Evolutionary conservation across 2,329 filamentous ascomycete genomes (phyloP).

Genomic region (Ophiostoma quercus): DNA sequence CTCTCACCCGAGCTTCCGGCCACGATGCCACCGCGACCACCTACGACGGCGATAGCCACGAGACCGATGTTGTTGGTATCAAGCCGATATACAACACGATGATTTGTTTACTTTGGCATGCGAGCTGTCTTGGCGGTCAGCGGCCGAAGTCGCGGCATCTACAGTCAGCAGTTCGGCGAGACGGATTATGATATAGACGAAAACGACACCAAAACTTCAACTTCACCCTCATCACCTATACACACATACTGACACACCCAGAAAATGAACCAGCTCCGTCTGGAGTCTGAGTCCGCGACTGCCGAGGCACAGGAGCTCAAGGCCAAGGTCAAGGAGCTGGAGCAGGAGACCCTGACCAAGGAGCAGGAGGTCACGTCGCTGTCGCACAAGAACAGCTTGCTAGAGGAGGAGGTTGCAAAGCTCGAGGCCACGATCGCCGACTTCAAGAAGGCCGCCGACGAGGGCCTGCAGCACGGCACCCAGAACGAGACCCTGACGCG

Average conservation of each 20-base stretch:
- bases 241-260: slow-evolving; percentile 37
- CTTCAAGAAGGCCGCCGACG: slow-evolving; percentile 78
- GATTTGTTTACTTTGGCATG: background rate
- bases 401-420: slow-evolving; percentile 90
- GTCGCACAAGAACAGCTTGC: slow-evolving; percentile 87
- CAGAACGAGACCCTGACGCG: slow-evolving; percentile 89
- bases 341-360: slow-evolving; percentile 93
- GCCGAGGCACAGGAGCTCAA: slow-evolving; percentile 83
- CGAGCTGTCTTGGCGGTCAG: slow-evolving; percentile 6
- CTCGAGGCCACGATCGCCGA: slow-evolving; percentile 78
- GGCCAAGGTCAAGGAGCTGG: slow-evolving; percentile 77
- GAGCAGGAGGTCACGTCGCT: slow-evolving; percentile 98
- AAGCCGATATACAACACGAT: background rate
- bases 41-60: background rate
- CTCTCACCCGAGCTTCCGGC: background rate
- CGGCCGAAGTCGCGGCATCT: background rate
- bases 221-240: background rate
- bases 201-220: background rate
- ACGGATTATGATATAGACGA: background rate
- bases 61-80: background rate
- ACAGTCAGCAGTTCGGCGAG: background rate
- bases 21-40: background rate
- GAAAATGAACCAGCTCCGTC: slow-evolving; percentile 93
- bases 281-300: slow-evolving; percentile 83
- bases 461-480: slow-evolving; percentile 74